Conservation (phyloP, 2,329 filamentous ascomycete genomes). For the Phyllachora maydis region DNA sequence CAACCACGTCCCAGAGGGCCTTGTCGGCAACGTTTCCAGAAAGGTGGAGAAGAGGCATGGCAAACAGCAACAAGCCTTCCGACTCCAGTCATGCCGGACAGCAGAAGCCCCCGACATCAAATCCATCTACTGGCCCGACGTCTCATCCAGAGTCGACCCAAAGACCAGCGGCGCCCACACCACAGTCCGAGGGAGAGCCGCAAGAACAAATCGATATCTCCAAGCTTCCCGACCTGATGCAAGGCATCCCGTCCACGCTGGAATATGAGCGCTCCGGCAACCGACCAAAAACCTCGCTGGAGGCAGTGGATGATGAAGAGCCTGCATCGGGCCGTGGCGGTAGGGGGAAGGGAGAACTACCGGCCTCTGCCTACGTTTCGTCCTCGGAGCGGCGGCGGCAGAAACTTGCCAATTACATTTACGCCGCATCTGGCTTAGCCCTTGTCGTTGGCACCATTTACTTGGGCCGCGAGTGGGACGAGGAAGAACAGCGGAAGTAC, state of each 20-base stretch:
- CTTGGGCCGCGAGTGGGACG: constrained; percentile 75
- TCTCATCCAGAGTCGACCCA: no score
- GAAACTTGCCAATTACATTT: constrained; percentile 55
- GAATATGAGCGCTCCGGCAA: constrained; percentile 46
- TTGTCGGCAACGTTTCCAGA: no score
- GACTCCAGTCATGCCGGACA: constrained; percentile 7
- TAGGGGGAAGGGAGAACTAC: constrained; percentile 43
- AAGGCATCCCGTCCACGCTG: constrained; percentile 82
- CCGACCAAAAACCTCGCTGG: constrained; percentile 12
- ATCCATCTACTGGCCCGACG: no score
- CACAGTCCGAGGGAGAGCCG: no score
- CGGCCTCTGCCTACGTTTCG: constrained; percentile 70
- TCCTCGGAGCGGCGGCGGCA: constrained; percentile 71
- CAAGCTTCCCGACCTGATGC: constrained; percentile 75
- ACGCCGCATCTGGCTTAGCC: constrained; percentile 35
- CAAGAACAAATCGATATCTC: constrained; percentile 28
- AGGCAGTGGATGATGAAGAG: constrained; percentile 16
- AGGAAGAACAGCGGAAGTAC: constrained; percentile 50
- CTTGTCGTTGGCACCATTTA: constrained; percentile 43
- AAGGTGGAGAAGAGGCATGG: constrained; percentile 23
- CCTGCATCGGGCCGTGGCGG: constrained; percentile 20
- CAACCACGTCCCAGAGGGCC: no score
- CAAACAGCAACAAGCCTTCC: constrained; percentile 14
- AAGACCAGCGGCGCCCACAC: constrained; percentile 2
- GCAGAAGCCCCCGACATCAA: constrained; percentile 4